phyloP scores from a whole-genome alignment of 352 stramenopile species.

The Phytophthora constricta region DNA sequence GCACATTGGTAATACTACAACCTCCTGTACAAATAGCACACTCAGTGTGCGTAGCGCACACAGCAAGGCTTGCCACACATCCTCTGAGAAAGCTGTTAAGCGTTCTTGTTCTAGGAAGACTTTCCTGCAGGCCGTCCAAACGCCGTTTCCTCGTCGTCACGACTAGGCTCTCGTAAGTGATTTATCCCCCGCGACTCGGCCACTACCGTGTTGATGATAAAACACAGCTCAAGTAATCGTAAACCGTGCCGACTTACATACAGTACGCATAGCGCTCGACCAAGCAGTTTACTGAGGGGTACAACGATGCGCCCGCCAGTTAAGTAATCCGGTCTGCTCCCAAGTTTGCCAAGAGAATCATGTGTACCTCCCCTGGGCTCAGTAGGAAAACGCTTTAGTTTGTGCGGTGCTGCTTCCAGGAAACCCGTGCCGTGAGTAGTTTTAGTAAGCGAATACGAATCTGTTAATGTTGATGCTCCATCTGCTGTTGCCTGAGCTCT shows the following conservation, averaged over 20 bases:
- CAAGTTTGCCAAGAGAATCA: conserved; percentile 32
- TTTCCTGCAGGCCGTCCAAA: conserved; percentile 22
- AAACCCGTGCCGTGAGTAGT: background rate
- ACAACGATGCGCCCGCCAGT: conserved; percentile 58
- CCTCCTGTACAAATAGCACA: conserved; percentile 81
- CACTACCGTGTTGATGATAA: conserved; percentile 71
- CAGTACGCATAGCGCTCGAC: conserved; percentile 82
- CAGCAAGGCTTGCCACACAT: conserved; percentile 77
- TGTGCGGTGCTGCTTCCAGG: conserved; percentile 14
- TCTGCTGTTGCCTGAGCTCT: conserved; percentile 8
- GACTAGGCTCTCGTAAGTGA: conserved; percentile 24
- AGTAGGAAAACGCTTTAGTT: conserved; percentile 34
- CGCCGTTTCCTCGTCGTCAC: conserved; percentile 3
- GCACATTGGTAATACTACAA: conserved; percentile 90
- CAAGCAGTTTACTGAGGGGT: conserved; percentile 74
- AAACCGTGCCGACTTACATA: conserved; percentile 92
- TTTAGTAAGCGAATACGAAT: conserved; percentile 18
- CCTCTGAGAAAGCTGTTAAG: conserved; percentile 64
- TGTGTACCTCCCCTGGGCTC: conserved; percentile 12
- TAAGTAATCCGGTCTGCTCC: conserved; percentile 57
- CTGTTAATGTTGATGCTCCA: conserved; percentile 6
- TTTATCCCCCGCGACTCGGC: conserved; percentile 43
- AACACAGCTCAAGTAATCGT: conserved; percentile 85
- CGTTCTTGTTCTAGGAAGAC: conserved; percentile 34
- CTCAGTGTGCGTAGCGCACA: conserved; percentile 72